Conservation (phyloP, 23 red algal species). For the Chondrus crispus region DNA sequence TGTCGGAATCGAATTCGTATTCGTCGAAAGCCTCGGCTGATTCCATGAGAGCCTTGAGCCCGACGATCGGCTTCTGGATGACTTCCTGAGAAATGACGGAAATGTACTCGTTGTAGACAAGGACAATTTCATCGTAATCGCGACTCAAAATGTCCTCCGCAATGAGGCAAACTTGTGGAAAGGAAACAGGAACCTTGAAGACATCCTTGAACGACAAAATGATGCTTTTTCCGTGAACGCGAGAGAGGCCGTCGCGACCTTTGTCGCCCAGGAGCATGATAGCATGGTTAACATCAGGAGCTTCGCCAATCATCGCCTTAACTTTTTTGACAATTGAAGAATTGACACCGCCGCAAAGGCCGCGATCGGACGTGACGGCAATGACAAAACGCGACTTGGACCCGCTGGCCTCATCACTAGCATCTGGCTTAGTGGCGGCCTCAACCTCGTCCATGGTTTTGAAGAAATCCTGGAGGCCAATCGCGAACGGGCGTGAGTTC, state of each 20-base stretch:
- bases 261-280: slow-evolving; percentile 98
- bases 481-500: slow-evolving; percentile 79
- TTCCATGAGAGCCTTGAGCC: slow-evolving; percentile 78
- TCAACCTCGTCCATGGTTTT: slow-evolving; percentile 69
- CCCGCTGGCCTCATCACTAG: not conserved
- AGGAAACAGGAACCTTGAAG: slow-evolving; percentile 93
- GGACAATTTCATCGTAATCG: slow-evolving; percentile 64
- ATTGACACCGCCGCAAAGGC: slow-evolving; percentile 97
- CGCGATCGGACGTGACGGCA: slow-evolving; percentile 93
- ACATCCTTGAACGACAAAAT: slow-evolving; percentile 89
- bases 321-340: slow-evolving; percentile 75
- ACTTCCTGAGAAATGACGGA: slow-evolving; percentile 88
- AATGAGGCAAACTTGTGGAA: slow-evolving; percentile 85
- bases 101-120: slow-evolving; percentile 96
- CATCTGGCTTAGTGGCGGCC: not conserved
- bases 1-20: slow-evolving; percentile 98
- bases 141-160: slow-evolving; percentile 94
- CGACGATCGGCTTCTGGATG: slow-evolving; percentile 65
- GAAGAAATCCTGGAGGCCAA: slow-evolving; percentile 88
- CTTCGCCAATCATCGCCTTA: slow-evolving; percentile 60
- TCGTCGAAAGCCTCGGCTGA: slow-evolving; percentile 83
- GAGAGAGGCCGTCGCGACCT: slow-evolving; percentile 83
- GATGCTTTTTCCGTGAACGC: slow-evolving; percentile 64
- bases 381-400: slow-evolving; percentile 59
- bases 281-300: slow-evolving; percentile 1